phyloP scores from a whole-genome alignment of 2,329 filamentous ascomycete species.

The Phialophora tarda region DNA sequence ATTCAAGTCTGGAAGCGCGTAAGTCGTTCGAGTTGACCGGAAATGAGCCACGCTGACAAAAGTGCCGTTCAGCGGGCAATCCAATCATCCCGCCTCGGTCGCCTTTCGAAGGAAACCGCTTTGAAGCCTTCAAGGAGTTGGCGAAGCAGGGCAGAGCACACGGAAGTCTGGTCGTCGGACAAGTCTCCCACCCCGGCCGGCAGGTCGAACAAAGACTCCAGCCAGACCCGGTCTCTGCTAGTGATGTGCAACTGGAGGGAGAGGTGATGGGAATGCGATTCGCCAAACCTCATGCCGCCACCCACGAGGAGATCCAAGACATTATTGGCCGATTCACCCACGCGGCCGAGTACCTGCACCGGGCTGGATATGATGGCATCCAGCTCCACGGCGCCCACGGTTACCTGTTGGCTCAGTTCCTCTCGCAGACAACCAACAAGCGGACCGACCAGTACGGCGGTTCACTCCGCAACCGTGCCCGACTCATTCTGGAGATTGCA shows the following conservation, averaged over 20 bases:
- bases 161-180: slow-evolving; percentile 63
- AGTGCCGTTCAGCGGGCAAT: slow-evolving; percentile 55
- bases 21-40: slow-evolving; percentile 64
- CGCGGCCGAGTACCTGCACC: slow-evolving; percentile 65
- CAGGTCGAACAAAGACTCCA: slow-evolving; percentile 57
- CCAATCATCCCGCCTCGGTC: slow-evolving; percentile 62
- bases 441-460: slow-evolving; percentile 71
- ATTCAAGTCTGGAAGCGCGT: slow-evolving; percentile 62
- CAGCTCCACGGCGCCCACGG: slow-evolving; percentile 61
- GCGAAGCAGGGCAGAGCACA: slow-evolving; percentile 62
- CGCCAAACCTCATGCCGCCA: slow-evolving; percentile 45
- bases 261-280: slow-evolving; percentile 44
- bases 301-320: slow-evolving; percentile 50
- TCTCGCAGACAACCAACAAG: slow-evolving; percentile 58
- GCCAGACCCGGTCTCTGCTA: slow-evolving; percentile 58
- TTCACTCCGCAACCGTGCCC: slow-evolving; percentile 68
- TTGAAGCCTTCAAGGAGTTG: slow-evolving; percentile 64
- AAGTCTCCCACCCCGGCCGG: slow-evolving; percentile 68
- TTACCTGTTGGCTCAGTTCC: slow-evolving; percentile 63
- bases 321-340: slow-evolving; percentile 68
- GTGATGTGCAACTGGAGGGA: slow-evolving; percentile 54
- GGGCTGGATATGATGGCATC: slow-evolving; percentile 64
- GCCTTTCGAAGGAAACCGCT: slow-evolving; percentile 61
- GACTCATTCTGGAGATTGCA: slow-evolving; percentile 64
- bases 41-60: slow-evolving; percentile 46